Conservation (phyloP, 345 rosid species). For the Eucalyptus erythrocorys region DNA sequence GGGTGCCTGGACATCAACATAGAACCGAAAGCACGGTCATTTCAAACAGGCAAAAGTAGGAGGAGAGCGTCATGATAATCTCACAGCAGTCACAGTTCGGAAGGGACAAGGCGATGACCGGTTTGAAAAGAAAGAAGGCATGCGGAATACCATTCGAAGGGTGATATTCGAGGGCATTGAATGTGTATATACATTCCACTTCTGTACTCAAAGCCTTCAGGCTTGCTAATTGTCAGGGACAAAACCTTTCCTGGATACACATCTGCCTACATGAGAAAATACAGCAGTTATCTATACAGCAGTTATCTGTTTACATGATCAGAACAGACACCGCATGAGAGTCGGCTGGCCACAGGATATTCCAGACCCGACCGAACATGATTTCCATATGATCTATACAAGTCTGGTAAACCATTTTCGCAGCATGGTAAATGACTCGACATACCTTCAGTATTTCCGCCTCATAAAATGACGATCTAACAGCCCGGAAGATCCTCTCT, state of each 20-base stretch:
- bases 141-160: conserved; percentile 34
- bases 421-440: background rate
- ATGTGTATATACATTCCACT: conserved; percentile 40
- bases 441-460: conserved; percentile 22
- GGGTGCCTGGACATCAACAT: conserved; percentile 38
- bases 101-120: background rate
- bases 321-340: background rate
- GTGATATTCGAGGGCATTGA: conserved; percentile 47
- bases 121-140: background rate
- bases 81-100: background rate
- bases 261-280: conserved; percentile 17
- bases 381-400: background rate
- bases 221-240: conserved; percentile 24
- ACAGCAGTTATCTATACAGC: background rate
- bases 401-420: background rate
- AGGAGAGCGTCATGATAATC: background rate
- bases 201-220: conserved; percentile 27
- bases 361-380: background rate
- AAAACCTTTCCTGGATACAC: conserved; percentile 38
- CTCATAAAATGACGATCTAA: conserved; percentile 24
- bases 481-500: conserved; percentile 28
- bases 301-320: background rate
- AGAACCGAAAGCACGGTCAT: background rate
- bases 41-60: background rate
- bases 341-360: background rate